phyloP scores from a whole-genome alignment of 1,284 basidiomycete genomes.

The Boletellus deceptivus region DNA sequence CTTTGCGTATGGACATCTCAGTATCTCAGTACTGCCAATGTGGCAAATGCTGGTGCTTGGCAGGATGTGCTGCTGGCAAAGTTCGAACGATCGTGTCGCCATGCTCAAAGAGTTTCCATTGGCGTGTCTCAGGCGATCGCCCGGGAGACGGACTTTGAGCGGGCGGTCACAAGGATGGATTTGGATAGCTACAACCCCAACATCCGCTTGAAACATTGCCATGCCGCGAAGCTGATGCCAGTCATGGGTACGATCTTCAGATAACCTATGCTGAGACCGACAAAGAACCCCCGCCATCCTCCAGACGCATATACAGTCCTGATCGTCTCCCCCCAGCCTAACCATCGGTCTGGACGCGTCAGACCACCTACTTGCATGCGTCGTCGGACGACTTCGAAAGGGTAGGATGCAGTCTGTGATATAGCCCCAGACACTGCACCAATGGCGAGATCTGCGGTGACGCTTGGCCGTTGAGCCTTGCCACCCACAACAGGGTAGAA shows the following conservation, averaged over 20 bases:
- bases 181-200: slow-evolving; percentile 43
- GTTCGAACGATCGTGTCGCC: too few relatives aligned
- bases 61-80: too few relatives aligned
- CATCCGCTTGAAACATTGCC: slow-evolving; percentile 70
- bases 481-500: slow-evolving; percentile 50
- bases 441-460: slow-evolving; percentile 65
- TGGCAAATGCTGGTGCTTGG: too few relatives aligned
- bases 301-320: slow-evolving; percentile 62
- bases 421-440: slow-evolving; percentile 91
- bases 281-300: slow-evolving; percentile 90
- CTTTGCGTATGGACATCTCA: too few relatives aligned
- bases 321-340: slow-evolving; percentile 80
- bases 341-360: slow-evolving; percentile 72
- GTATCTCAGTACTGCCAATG: too few relatives aligned
- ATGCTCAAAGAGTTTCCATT: too few relatives aligned
- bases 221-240: slow-evolving; percentile 74
- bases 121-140: too few relatives aligned
- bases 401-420: slow-evolving; percentile 92
- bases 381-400: slow-evolving; percentile 92
- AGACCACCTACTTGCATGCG: slow-evolving; percentile 96
- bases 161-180: too few relatives aligned
- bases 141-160: too few relatives aligned
- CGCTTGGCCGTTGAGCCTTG: slow-evolving; percentile 40
- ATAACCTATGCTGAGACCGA: slow-evolving; percentile 92
- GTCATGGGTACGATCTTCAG: slow-evolving; percentile 98